Evolutionary conservation across 2,329 filamentous ascomycete genomes (phyloP), one percentile per base, ranked within the genome.

Genomic region (Ceratocystis papillata): DNA sequence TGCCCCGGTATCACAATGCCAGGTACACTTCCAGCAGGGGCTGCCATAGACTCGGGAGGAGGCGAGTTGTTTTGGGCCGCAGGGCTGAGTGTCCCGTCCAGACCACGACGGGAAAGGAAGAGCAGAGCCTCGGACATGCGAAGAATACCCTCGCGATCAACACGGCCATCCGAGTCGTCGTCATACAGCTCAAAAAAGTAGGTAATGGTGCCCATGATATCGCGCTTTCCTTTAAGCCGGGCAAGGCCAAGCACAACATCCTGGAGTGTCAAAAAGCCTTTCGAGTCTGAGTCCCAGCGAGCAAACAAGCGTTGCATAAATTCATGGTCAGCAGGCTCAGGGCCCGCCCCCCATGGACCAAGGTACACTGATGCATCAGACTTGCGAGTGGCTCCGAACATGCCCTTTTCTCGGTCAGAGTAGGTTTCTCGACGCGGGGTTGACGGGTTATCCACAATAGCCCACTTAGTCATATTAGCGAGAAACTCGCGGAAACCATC

Each of bases 121-220:
- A 99, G 79, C 41, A 99, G 79, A 0, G 93, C 90, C 75, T 99
- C 94, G 0, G 92, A 96, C 73, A 99, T 97, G 59, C 91, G 82
- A 57, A 99, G 76, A 67, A 99, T 99, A 5, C 94, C 94, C 75
- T 99, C 94, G 10, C 94, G 85, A 72, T 97, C 94, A 4, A 99
- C 92, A 71, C 85, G 90, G 30, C 94, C 94, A 73, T 96, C 91
- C 1, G 86, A 83, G 71, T 93, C 88, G 70, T 99, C 93, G 73
- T 99, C 94, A 74, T 97, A 96, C 0, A 99, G 83, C 72, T 96
- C 90, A 71, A 99, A 99, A 75, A 99, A 97, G 76, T 97, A 97
- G 68, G 87, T 94, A 72, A 99, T 97, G 67, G 89, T 94, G 37
- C 90, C 90, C 93, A 99, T 96, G 70, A 99, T 96, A 75, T 99